phyloP scores from a whole-genome alignment of 2,329 filamentous ascomycete species.

The Trichoderma citrinoviride region DNA sequence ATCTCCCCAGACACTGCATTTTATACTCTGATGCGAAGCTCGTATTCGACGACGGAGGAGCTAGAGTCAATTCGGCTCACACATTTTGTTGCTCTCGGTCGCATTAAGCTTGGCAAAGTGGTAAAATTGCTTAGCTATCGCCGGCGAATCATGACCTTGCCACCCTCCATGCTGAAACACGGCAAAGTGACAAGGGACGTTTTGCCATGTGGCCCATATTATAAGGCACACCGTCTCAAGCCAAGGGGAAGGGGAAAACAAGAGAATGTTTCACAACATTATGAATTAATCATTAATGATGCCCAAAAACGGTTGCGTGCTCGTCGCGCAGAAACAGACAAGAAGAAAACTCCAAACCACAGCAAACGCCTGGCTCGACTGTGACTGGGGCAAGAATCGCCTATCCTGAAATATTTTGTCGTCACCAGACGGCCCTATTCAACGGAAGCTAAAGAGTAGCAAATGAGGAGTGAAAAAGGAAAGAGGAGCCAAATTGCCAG shows the following conservation, averaged over 20 bases:
- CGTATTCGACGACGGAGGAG: conserved; percentile 2
- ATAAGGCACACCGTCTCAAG: conserved; percentile 12
- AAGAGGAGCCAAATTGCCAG: conserved; percentile 5
- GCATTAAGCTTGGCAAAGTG: conserved; percentile 17
- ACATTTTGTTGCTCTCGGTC: neutral
- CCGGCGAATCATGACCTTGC: conserved; percentile 17
- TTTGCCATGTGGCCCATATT: conserved; percentile 13
- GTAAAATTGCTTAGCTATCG: conserved; percentile 16
- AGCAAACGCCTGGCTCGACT: conserved; percentile 19
- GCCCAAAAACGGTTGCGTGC: conserved; percentile 7
- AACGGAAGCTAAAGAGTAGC: neutral
- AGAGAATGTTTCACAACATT: conserved; percentile 14
- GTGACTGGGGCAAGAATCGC: neutral
- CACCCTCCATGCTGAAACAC: conserved; percentile 15
- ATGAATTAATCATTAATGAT: conserved; percentile 19
- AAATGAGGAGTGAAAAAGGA: neutral
- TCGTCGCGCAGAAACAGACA: conserved; percentile 1
- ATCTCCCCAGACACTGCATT: neutral
- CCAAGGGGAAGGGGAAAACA: neutral
- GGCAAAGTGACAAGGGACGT: conserved; percentile 6
- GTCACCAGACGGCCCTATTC: conserved; percentile 13
- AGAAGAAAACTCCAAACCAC: conserved; percentile 10
- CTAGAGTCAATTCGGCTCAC: conserved; percentile 12
- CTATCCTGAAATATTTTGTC: conserved; percentile 7
- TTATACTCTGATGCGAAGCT: neutral